Percentiles rank a stretch among this genome's conserved stretches.
Conservation (phyloP, 2,329 filamentous ascomycete species). For the Ophiostoma montium region DNA sequence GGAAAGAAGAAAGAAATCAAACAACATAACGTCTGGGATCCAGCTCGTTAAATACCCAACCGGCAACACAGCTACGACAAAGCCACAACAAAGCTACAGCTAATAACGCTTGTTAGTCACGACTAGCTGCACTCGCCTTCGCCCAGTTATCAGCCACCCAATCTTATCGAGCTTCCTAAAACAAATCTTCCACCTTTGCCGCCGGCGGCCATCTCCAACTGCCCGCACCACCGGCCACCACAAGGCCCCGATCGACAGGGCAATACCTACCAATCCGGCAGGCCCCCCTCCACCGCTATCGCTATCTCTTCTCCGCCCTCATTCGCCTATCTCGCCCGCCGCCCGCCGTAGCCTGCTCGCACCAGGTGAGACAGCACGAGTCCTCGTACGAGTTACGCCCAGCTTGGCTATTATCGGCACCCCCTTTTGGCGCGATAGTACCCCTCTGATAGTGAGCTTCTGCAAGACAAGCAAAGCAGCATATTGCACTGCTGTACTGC, state of each 20-base stretch:
- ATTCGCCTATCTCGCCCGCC: constrained; percentile 3
- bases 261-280: constrained; percentile 1
- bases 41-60: too few species aligned
- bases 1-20: too few species aligned
- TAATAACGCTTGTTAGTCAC: too few species aligned
- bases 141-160: neutral
- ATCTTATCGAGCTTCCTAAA: neutral
- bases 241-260: constrained; percentile 5
- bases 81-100: too few species aligned
- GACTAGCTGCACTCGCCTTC: too few species aligned
- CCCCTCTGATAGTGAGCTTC: neutral
- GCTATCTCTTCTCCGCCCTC: neutral
- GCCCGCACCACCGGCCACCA: neutral
- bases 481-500: neutral
- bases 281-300: constrained; percentile 1
- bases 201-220: constrained; percentile 1
- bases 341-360: neutral
- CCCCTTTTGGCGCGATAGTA: neutral
- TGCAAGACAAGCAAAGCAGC: neutral
- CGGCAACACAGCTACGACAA: too few species aligned
- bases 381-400: too few species aligned
- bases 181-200: neutral
- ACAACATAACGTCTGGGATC: too few species aligned
- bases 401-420: constrained; percentile 2
- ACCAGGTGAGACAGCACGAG: neutral